phyloP scores from a whole-genome alignment of 169 alveolate genomes.

The Toxoplasma gondii region DNA sequence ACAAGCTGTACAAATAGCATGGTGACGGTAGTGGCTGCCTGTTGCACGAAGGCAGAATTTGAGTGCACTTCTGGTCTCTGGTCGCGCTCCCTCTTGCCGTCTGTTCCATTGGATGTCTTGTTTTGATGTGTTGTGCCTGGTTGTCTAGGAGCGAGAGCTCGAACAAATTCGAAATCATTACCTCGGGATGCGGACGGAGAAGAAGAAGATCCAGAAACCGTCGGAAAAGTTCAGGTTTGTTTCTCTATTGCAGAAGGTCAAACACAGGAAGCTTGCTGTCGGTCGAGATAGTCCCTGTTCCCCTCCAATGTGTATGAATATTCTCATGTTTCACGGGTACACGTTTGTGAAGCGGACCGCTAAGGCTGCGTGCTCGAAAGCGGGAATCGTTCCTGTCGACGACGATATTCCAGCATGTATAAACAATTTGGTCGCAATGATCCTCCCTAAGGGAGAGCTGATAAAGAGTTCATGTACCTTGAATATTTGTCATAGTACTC shows the following conservation, averaged over 20 bases:
- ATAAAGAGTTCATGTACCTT: too few relatives aligned
- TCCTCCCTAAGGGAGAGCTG: too few relatives aligned
- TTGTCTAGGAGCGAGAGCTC: conserved; percentile 81
- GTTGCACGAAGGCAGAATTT: too few relatives aligned
- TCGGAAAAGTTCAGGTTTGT: conserved; percentile 88
- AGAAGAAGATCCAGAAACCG: conserved; percentile 89
- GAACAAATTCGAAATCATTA: conserved; percentile 87
- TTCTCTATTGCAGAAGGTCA: background rate
- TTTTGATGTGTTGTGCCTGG: background rate
- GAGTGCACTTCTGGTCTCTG: background rate
- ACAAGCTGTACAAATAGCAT: background rate
- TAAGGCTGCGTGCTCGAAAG: too few relatives aligned
- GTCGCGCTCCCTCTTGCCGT: background rate
- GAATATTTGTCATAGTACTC: too few relatives aligned
- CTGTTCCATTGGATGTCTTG: background rate
- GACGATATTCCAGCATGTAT: too few relatives aligned
- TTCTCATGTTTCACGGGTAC: too few relatives aligned
- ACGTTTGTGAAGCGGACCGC: too few relatives aligned
- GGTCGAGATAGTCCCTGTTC: background rate
- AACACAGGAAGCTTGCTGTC: background rate
- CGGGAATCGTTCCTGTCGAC: too few relatives aligned
- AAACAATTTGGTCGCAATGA: too few relatives aligned
- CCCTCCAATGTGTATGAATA: background rate
- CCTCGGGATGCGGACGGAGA: conserved; percentile 87
- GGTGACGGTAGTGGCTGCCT: background rate